Percentiles rank a stretch among this genome's conserved stretches.
Conservation (phyloP, 331 rosid genomes). For the Cucumis variabilis region DNA sequence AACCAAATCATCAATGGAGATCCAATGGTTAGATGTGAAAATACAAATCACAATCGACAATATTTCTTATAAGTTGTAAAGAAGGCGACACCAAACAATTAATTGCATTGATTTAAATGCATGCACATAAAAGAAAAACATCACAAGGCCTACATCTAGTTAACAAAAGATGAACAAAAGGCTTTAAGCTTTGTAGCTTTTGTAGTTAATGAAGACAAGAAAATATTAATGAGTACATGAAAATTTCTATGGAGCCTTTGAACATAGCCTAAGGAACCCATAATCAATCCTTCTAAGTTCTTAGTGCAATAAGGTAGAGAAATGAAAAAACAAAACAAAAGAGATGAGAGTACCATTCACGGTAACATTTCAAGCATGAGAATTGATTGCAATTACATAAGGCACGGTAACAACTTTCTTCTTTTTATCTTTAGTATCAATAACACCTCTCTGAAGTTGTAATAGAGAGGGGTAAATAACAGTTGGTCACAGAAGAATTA, state of each 20-base stretch:
- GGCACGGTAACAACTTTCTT: slow-evolving; percentile 92
- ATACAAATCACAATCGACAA: too few species aligned
- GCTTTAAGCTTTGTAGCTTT: not conserved
- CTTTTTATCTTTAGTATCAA: slow-evolving; percentile 83
- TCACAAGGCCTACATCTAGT: not conserved
- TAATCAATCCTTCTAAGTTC: not conserved
- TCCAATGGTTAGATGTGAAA: too few species aligned
- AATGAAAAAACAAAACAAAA: slow-evolving; percentile 36
- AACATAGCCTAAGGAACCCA: not conserved
- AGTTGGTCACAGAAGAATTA: slow-evolving; percentile 54
- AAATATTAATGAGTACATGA: not conserved
- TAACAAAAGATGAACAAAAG: slow-evolving; percentile 2
- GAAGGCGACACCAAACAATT: too few species aligned
- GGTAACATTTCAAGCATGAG: slow-evolving; percentile 96
- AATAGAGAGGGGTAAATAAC: slow-evolving; percentile 88
- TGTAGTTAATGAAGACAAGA: not conserved
- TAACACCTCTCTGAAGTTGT: slow-evolving; percentile 89
- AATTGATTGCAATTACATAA: slow-evolving; percentile 86
- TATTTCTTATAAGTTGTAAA: too few species aligned
- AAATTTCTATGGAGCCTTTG: not conserved
- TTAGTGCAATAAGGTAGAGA: too few species aligned
- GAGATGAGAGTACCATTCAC: slow-evolving; percentile 66
- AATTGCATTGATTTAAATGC: too few species aligned
- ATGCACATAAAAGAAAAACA: too few species aligned
- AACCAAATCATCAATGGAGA: too few species aligned